Percentiles rank a stretch among this genome's conserved stretches.
Conservation (phyloP, 257 asterid species). For the Lycium barbarum region DNA sequence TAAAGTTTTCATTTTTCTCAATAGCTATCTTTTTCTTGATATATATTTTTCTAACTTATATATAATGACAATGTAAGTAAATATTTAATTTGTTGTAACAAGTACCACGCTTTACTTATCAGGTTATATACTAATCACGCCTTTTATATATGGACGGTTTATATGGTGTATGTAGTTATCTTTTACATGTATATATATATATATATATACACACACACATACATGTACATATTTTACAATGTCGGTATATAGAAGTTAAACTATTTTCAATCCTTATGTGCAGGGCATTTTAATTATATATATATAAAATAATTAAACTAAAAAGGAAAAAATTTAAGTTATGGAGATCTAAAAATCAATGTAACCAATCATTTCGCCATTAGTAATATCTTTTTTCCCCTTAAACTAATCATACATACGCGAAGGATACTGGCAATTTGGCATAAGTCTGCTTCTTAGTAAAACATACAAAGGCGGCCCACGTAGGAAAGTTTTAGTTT, state of each 20-base stretch:
- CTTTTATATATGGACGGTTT: too few species aligned
- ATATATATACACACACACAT: too few species aligned
- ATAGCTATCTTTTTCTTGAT: background rate
- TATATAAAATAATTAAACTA: too few species aligned
- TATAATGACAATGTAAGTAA: too few species aligned
- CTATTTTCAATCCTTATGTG: too few species aligned
- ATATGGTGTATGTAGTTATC: too few species aligned
- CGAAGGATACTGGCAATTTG: background rate
- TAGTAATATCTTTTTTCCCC: background rate
- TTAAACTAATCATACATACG: background rate
- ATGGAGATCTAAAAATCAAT: too few species aligned
- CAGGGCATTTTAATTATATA: too few species aligned
- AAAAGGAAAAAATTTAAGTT: too few species aligned
- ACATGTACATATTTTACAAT: too few species aligned
- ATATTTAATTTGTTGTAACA: background rate
- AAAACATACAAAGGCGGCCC: slow-evolving; percentile 29
- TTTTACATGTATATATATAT: too few species aligned
- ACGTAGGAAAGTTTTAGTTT: background rate
- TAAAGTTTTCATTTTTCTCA: background rate
- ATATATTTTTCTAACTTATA: background rate
- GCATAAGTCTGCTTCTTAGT: slow-evolving; percentile 24
- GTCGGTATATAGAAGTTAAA: too few species aligned
- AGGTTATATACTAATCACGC: background rate
- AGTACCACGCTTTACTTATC: background rate
- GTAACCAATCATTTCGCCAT: background rate